Conservation (phyloP, 441 rosid species). For the Euphorbia celastroides region DNA sequence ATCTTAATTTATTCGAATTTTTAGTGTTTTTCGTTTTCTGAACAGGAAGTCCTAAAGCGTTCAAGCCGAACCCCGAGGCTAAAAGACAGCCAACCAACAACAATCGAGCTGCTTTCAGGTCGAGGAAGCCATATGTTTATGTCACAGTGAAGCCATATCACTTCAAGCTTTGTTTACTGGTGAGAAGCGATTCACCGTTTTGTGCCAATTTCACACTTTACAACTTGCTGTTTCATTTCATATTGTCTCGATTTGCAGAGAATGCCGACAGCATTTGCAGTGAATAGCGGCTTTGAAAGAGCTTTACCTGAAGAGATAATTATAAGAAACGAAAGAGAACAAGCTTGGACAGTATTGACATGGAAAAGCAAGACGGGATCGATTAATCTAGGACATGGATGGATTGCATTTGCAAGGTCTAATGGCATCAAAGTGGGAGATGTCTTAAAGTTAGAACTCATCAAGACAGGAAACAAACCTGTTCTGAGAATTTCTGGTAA, state of each 20-base stretch:
- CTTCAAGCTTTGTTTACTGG: not conserved
- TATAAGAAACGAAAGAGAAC: conserved; percentile 10
- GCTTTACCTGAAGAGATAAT: conserved; percentile 2
- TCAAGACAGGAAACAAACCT: conserved; percentile 6
- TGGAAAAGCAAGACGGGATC: not conserved
- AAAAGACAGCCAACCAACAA: not conserved
- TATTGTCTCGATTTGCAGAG: conserved; percentile 7
- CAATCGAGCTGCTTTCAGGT: not conserved
- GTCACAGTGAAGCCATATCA: not conserved
- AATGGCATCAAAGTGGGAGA: conserved; percentile 12
- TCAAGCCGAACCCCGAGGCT: not conserved
- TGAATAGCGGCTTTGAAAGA: not conserved
- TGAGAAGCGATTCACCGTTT: not conserved
- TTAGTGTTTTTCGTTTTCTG: not conserved
- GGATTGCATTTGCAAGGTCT: conserved; percentile 6
- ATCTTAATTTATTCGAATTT: too few species aligned
- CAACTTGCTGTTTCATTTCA: not conserved
- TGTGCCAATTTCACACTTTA: not conserved
- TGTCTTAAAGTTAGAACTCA: conserved; percentile 10
- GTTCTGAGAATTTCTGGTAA: conserved; percentile 5
- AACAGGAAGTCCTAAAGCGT: not conserved
- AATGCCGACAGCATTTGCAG: conserved; percentile 8
- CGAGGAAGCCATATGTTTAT: not conserved
- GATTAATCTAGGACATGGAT: not conserved
- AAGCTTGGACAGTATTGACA: not conserved